A percentile compares a stretch with the other conserved stretches of the same genome.
Conservation (phyloP, 202 grass and related monocot species). For the Zizania palustris region DNA sequence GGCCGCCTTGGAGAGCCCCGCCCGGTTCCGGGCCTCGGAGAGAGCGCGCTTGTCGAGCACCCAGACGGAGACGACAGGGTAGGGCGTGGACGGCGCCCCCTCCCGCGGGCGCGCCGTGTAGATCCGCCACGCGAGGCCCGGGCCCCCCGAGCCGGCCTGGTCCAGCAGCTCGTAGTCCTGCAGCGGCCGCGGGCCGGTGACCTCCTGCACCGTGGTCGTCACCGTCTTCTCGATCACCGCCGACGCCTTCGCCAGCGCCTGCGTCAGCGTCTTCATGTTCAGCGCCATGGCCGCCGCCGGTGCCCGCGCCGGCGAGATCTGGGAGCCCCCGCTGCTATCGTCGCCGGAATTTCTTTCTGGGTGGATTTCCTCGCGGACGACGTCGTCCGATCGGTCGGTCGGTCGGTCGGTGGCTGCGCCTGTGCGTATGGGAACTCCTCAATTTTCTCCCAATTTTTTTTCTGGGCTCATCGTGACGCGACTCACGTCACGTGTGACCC, state of each 20-base stretch:
- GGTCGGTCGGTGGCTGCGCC: slow-evolving; percentile 38
- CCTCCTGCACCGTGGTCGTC: slow-evolving; percentile 95
- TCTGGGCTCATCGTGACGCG: slow-evolving; percentile 3
- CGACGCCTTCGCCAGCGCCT: slow-evolving; percentile 94
- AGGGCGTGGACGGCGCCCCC: too few species aligned
- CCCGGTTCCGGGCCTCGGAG: too few species aligned
- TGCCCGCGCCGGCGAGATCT: slow-evolving; percentile 40
- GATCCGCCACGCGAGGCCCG: too few species aligned
- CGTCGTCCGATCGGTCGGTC: too few species aligned
- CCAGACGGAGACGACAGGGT: too few species aligned
- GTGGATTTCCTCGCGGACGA: slow-evolving; percentile 32
- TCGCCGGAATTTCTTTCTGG: too few species aligned
- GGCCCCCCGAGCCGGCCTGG: too few species aligned
- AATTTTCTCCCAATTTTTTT: slow-evolving; percentile 7
- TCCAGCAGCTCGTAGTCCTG: too few species aligned
- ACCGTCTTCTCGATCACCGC: slow-evolving; percentile 99
- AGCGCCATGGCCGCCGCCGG: slow-evolving; percentile 63
- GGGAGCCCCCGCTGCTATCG: neutral
- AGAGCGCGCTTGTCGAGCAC: too few species aligned
- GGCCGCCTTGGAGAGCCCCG: too few species aligned
- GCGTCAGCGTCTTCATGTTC: slow-evolving; percentile 91
- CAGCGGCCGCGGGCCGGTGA: slow-evolving; percentile 98
- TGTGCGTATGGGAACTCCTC: slow-evolving; percentile 29
- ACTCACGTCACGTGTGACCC: too few species aligned
- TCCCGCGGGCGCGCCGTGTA: too few species aligned